Base-by-base conservation (phyloP, 371 early-diverging fungal species). In the Lichtheimia hyalospora region DNA sequence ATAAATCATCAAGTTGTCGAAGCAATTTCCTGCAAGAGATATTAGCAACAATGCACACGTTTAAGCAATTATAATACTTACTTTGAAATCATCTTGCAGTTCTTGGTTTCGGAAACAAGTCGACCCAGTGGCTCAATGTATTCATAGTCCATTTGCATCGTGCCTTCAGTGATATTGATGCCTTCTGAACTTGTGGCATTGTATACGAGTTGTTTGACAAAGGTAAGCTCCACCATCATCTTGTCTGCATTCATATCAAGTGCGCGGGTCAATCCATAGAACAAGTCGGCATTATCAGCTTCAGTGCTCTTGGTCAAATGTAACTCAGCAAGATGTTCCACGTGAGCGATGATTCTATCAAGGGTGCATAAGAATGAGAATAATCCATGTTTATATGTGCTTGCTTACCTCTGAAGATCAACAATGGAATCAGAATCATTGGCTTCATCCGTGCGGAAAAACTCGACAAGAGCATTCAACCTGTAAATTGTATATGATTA, bases 391-490 rank as follows among this genome's bases (percentile, higher is more conserved):
- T 40, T 18, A 5, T 10, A 51, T 50, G 0, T 6, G 21, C 48
- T 12, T 13, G 25, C 23, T 20, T 60, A 65, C 66, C 66, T 73
- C 39, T 87, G 84, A 46, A 91, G 51, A 54, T 89, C 89, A 18
- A 77, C 66, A 18, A 89, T 67, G 25, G 79, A 79, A 12, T 87
- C 86, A 1, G 73, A 58, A 34, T 90, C 86, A 41, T 84, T 81
- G 52, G 87, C 68, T 40, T 91, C 89, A 58, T 92, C 91, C 25
- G 85, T 86, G 54, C 90, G 83, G 62, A 92, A 57, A 14, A 87
- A 66, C 25, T 89, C 90, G 2, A 93, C 79, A 61, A 92, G 79
- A 0, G 71, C 76, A 59, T 90, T 84, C 54, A 90, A 65, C 39
- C 87, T 79, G n/a, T n/a, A n/a, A 52, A 34, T 27, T 15, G 23